Evolutionary conservation across 2,329 filamentous ascomycete species (phyloP).

Genomic region (Fusarium anthophilum): DNA sequence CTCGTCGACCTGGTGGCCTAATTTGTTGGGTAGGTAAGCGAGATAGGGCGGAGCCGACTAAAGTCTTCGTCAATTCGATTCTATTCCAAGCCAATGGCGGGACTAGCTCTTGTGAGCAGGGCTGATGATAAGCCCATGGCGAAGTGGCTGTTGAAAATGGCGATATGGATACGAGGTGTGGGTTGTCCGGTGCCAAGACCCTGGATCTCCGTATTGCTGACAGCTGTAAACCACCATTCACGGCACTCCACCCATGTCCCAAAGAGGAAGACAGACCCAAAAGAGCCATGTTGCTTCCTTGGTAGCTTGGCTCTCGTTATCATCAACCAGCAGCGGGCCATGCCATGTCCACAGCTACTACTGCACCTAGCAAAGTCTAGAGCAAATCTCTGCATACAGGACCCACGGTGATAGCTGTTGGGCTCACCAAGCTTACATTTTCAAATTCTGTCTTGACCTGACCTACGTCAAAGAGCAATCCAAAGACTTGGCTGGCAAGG

Average conservation of each 20-base stretch:
- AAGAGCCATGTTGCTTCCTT: slow-evolving; percentile 26
- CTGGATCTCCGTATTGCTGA: slow-evolving; percentile 40
- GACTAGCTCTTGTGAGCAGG: slow-evolving; percentile 29
- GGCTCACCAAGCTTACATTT: slow-evolving; percentile 24
- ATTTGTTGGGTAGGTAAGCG: slow-evolving; percentile 32
- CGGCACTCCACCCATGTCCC: slow-evolving; percentile 31
- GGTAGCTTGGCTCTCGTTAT: slow-evolving; percentile 20
- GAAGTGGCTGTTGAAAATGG: slow-evolving; percentile 41
- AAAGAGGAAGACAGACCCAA: slow-evolving; percentile 30
- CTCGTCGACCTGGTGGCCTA: slow-evolving; percentile 20
- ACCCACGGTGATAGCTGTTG: slow-evolving; percentile 26
- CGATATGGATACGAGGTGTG: slow-evolving; percentile 44
- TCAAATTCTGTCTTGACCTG: slow-evolving; percentile 5
- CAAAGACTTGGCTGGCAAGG: slow-evolving; percentile 23
- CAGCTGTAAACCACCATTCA: slow-evolving; percentile 28
- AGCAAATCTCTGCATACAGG: slow-evolving; percentile 24
- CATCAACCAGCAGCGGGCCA: slow-evolving; percentile 16
- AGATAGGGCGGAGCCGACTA: slow-evolving; percentile 30
- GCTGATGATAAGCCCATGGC: slow-evolving; percentile 41
- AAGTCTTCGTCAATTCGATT: slow-evolving; percentile 29
- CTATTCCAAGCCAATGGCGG: slow-evolving; percentile 35
- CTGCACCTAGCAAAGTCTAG: slow-evolving; percentile 30
- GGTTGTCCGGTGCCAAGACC: slow-evolving; percentile 28
- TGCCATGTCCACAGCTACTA: slow-evolving; percentile 23
- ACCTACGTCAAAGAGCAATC: not conserved